Percentiles rank a stretch among this genome's conserved stretches.
Conservation (phyloP, 208 protist species). For the Naegleria gruberi region DNA sequence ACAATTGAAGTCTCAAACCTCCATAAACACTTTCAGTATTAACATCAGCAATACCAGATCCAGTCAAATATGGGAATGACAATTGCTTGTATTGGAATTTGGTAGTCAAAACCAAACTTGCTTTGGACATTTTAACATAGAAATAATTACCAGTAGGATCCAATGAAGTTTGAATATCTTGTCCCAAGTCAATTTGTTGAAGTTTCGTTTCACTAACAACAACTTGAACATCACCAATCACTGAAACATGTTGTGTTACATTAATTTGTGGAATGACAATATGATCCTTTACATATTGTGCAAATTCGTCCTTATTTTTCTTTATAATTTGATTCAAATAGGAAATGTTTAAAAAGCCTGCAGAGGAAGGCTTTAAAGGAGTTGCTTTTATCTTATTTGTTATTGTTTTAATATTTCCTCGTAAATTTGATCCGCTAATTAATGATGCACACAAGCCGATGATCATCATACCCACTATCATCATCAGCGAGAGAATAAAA, state of each 20-base stretch:
- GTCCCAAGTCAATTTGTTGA: neutral
- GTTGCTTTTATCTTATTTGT: neutral
- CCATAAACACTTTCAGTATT: neutral
- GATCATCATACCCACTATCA: too few species aligned
- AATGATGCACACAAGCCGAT: too few species aligned
- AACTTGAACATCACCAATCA: neutral
- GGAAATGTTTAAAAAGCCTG: neutral
- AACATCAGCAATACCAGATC: neutral
- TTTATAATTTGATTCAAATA: neutral
- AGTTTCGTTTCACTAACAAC: neutral
- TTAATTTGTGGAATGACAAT: neutral
- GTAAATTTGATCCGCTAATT: too few species aligned
- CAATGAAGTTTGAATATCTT: neutral
- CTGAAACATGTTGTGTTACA: neutral
- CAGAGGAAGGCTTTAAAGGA: neutral
- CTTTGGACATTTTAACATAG: neutral
- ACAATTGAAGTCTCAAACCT: neutral
- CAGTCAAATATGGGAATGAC: neutral
- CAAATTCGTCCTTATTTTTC: neutral
- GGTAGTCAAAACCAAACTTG: neutral
- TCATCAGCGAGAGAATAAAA: too few species aligned
- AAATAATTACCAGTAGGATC: neutral
- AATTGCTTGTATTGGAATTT: neutral
- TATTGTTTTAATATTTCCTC: too few species aligned
- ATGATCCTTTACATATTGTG: neutral